These are phyloP conservation scores for Exophiala xenobiotica DNA, from an alignment of 2,329 filamentous ascomycete species.

Conservation along the genomic window DNA sequence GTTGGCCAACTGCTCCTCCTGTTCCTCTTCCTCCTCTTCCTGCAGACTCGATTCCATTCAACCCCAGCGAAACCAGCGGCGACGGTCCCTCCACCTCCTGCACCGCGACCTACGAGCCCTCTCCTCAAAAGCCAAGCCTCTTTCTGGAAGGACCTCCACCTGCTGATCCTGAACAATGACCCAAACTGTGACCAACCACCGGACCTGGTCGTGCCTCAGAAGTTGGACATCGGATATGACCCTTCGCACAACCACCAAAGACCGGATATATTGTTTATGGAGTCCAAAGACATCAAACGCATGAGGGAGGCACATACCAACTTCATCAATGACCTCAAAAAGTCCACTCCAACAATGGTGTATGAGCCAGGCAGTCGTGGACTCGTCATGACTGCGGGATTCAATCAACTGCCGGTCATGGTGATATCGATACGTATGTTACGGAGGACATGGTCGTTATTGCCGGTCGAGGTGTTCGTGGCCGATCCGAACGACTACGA, in stretches of 20 bases:
- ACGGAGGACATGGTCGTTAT: constrained; percentile 38
- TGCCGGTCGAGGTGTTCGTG: constrained; percentile 47
- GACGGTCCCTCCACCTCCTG: background rate
- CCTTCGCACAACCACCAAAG: constrained; percentile 31
- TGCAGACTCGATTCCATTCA: constrained; percentile 14
- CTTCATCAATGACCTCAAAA: constrained; percentile 39
- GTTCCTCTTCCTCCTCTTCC: constrained; percentile 20
- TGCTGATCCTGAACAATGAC: constrained; percentile 28
- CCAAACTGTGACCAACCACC: constrained; percentile 26
- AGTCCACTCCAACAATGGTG: constrained; percentile 29
- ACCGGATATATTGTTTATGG: constrained; percentile 39
- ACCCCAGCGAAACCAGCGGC: constrained; percentile 2
- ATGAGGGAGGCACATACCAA: constrained; percentile 43
- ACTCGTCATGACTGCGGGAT: constrained; percentile 45
- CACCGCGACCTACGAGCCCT: constrained; percentile 8
- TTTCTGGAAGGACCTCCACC: constrained; percentile 29
- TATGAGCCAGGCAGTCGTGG: constrained; percentile 39
- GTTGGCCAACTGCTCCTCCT: constrained; percentile 16
- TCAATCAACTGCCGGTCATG: constrained; percentile 38
- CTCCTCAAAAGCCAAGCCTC: constrained; percentile 24
- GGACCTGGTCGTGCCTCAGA: constrained; percentile 28
- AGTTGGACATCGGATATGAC: constrained; percentile 28
- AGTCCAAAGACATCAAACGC: constrained; percentile 35
- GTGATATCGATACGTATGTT: constrained; percentile 45
- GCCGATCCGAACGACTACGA: constrained; percentile 40